phyloP scores from a whole-genome alignment of 495 filamentous ascomycete genomes.

The Hypoxylon trugodes region DNA sequence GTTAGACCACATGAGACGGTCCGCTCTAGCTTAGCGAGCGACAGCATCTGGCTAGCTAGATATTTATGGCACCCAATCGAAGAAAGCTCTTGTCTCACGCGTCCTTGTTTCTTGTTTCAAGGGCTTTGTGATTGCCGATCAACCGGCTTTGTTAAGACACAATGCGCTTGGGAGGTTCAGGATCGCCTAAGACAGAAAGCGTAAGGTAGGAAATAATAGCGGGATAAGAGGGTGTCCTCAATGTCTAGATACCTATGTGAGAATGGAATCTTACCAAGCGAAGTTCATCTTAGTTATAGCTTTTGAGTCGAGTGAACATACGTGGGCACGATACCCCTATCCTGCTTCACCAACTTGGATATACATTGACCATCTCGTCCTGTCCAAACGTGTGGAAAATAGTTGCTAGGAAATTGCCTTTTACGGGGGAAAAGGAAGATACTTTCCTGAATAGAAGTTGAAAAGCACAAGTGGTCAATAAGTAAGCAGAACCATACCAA shows the following conservation, averaged over 20 bases:
- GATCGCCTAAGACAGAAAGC: no score
- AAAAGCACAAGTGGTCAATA: slow-evolving; percentile 58
- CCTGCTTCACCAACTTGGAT: no score
- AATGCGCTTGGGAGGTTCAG: slow-evolving; percentile 7
- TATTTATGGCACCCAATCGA: background rate
- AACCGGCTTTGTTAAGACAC: slow-evolving; percentile 2
- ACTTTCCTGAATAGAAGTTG: slow-evolving; percentile 59
- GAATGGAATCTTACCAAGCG: no score
- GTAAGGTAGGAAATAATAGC: background rate
- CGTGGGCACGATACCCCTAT: no score
- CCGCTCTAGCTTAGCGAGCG: background rate
- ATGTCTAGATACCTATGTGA: no score
- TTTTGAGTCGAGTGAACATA: background rate
- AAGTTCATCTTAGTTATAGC: no score
- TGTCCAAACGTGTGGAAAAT: no score
- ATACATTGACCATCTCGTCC: no score
- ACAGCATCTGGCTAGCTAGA: background rate
- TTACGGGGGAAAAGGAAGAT: slow-evolving; percentile 55
- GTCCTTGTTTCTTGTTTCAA: background rate
- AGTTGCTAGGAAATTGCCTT: slow-evolving; percentile 51
- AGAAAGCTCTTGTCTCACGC: background rate
- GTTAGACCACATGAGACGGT: no score
- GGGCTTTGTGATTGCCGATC: background rate
- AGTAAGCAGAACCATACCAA: slow-evolving; percentile 64
- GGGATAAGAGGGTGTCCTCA: background rate